Base-by-base conservation (phyloP, 441 rosid species). In the Melastoma candidum region DNA sequence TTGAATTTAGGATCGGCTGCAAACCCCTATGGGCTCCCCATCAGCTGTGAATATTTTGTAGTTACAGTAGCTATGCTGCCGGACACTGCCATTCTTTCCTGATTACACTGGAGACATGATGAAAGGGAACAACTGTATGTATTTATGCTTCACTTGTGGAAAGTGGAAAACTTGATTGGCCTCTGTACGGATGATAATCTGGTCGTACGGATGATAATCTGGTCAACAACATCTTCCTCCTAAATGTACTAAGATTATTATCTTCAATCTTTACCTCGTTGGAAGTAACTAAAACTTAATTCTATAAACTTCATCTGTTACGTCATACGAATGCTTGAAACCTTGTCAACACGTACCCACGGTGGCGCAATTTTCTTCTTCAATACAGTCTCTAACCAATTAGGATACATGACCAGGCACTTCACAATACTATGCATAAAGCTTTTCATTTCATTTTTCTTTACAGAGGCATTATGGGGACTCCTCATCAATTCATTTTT, bases 31-130 rank as follows among this genome's bases (percentile, higher is more conserved):
- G 77, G 82, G 53, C 94, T 89, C 58, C 84, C 95, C 17, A 49
- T 77, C 58, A 96, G 97, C 53, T 82, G 87, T 74, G 97, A 83
- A 80, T 94, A 81, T 73, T 94, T 87, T 62, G 54, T 94, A 61
- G 97, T 90, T 74, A 90, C 97, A 49, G 77, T 94, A 71, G 99
- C 99, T 13, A 94, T 94, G 97, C 70, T 94, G 74, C 99, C 99
- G 47, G 96, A 79, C 64, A 74, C 89, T 51, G 57, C 80, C 72
- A 80, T 86, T 77, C 89, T 72, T 87, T 82, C 95, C 94, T 92
- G 98, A 92, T 80, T 85, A 73, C 72, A 63, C 84, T 83, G 71
- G 84, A 79, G 88, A 82, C 59, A 61, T 81, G 90, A 79, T 72
- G 93, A 96, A 79, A 85, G 84, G 77, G 77, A 71, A 60, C 12